Evolutionary conservation across 176 grass and related monocot genomes (phyloP).

Genomic region (Cenchrus purpureus): DNA sequence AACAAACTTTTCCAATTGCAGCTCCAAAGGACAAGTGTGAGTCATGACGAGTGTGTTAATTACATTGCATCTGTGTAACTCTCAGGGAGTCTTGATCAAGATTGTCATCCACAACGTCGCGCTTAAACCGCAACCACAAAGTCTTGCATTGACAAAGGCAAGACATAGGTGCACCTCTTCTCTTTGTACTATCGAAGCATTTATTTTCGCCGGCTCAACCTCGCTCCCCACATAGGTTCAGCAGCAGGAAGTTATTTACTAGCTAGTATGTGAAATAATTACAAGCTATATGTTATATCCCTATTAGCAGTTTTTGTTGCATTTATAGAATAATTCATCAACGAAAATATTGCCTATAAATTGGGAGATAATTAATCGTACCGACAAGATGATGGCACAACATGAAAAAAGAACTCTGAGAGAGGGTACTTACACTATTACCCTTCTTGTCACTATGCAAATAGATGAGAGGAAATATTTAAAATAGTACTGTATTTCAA

Average conservation of each 20-base stretch:
- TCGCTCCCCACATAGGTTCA: not conserved
- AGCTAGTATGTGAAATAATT: slow-evolving; percentile 1
- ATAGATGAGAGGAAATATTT: not conserved
- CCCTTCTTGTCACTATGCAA: not conserved
- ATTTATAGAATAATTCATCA: not conserved
- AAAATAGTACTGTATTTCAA: not conserved
- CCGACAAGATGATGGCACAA: not conserved
- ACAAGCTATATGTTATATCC: not conserved
- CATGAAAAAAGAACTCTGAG: not conserved
- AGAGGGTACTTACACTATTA: not conserved
- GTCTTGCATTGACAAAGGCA: slow-evolving; percentile 16
- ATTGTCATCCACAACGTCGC: slow-evolving; percentile 25
- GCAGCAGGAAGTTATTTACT: not conserved
- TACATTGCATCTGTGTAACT: slow-evolving; percentile 34
- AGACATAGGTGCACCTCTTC: not conserved
- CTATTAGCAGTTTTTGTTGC: not conserved
- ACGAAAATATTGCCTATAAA: not conserved
- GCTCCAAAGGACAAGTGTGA: slow-evolving; percentile 10
- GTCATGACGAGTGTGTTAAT: slow-evolving; percentile 20
- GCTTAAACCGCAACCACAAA: slow-evolving; percentile 12
- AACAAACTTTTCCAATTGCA: slow-evolving; percentile 46
- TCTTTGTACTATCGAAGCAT: slow-evolving; percentile 11
- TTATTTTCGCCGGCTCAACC: slow-evolving; percentile 8
- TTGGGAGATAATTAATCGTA: not conserved
- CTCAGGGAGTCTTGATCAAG: slow-evolving; percentile 30